Conservation (phyloP, 2,329 filamentous ascomycete species). For the Hypocreales sp. region DNA sequence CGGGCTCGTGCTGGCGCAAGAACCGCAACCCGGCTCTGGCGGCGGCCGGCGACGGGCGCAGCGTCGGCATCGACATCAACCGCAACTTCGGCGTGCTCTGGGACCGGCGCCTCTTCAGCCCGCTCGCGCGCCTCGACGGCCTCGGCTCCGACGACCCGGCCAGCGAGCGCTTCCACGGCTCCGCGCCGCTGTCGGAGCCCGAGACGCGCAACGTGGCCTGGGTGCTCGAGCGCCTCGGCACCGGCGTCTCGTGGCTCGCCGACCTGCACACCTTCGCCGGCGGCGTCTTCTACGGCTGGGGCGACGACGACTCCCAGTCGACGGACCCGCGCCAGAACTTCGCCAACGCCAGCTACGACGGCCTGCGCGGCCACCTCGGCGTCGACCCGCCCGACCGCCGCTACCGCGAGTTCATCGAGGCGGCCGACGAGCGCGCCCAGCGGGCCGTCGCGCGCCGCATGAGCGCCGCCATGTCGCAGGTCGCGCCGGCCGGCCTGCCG, state of each 20-base stretch:
- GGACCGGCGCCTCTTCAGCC: conserved; percentile 28
- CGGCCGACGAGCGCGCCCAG: conserved; percentile 19
- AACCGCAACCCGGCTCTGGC: conserved; percentile 32
- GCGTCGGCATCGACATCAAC: conserved; percentile 36
- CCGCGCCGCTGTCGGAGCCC: conserved; percentile 34
- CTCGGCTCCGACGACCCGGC: conserved; percentile 22
- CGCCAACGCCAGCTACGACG: conserved; percentile 33
- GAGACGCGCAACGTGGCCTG: conserved; percentile 39
- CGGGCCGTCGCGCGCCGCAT: conserved; percentile 17
- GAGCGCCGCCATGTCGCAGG: conserved; percentile 20
- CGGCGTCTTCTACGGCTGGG: conserved; percentile 39
- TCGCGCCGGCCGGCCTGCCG: conserved; percentile 17
- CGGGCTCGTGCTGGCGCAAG: conserved; percentile 37
- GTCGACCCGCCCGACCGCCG: conserved; percentile 16
- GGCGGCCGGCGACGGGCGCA: conserved; percentile 8
- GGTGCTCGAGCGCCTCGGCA: conserved; percentile 31
- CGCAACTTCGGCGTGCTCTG: conserved; percentile 43
- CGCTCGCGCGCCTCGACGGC: conserved; percentile 17
- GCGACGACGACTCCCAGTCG: conserved; percentile 36
- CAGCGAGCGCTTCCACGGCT: conserved; percentile 34
- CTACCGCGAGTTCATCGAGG: conserved; percentile 30
- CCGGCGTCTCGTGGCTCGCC: conserved; percentile 37
- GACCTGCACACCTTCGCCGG: conserved; percentile 41
- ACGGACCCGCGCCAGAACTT: conserved; percentile 31
- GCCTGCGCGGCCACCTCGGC: conserved; percentile 29